Evolutionary conservation across 768 basidiomycete genomes (phyloP), one percentile per base, ranked within the genome.

Genomic region (Pleurotus salmoneostramineus): DNA sequence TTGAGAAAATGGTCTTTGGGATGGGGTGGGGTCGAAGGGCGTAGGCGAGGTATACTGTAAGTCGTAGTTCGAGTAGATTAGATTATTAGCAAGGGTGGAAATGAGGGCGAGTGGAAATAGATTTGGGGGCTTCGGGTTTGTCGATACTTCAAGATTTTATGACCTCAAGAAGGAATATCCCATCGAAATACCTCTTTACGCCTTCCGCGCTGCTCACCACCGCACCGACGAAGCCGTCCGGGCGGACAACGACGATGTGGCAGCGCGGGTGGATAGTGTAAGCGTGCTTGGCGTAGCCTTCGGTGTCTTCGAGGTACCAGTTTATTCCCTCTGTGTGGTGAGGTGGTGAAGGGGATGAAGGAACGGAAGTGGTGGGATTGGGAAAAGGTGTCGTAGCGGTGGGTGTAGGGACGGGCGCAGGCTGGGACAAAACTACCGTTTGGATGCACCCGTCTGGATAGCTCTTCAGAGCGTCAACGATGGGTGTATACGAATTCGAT

Each of bases 241-340:
- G 56, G 6, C 56, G 43, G 21, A 56, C 56, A 15, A 56, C 35
- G 3, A 48, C 45, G 6, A 56, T 17, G 42, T 61, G 66, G 15
- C 63, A 73, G 15, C 69, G 69, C 32, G 69, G 70, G 6, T 59
- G 58, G 8, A 65, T 65, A 56, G 69, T 63, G 67, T 81, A 82
- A 0, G 70, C 70, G 2, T 62, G 62, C 59, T 76, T 71, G 0
- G 81, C 78, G 48, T 77, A 71, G 4, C 73, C 76, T 3, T 58
- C 62, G 0, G 36, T 54, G 58, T 79, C 78, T 14, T 75, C 66
- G 8, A 80, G 56, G 8, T 74, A 66, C 34, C 67, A 70, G 17
- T 55, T 40, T 6, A 55, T 55, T 17, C 52, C 52, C 36, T 43
- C 21, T 27, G 21, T 27, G 21, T 27, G 21, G 21, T 27, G 21